phyloP scores from a whole-genome alignment of 192 early-diverging fungal genomes.

The Haplosporangium gracile region DNA sequence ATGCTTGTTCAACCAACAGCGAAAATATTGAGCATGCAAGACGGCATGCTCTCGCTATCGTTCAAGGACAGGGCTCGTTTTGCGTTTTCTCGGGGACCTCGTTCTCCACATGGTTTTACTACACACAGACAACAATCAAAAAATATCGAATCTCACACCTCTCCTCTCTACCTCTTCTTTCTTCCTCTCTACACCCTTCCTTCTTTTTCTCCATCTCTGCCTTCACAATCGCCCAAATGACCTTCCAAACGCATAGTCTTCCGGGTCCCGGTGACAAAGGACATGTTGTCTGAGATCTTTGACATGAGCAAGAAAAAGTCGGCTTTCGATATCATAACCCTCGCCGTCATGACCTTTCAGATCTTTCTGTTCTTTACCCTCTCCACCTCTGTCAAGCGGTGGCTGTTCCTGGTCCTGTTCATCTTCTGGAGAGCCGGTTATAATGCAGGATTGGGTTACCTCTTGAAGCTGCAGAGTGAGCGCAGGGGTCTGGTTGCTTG shows the following conservation, averaged over 20 bases:
- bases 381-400: conserved; percentile 65
- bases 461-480: conserved; percentile 87
- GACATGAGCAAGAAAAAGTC: conserved; percentile 76
- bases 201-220: neutral
- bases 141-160: conserved; percentile 3
- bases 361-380: conserved; percentile 77
- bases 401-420: conserved; percentile 81
- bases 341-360: conserved; percentile 74
- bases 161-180: neutral
- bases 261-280: conserved; percentile 79
- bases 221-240: neutral
- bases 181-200: neutral
- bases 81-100: neutral
- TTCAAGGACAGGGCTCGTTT: neutral
- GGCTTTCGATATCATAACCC: conserved; percentile 78
- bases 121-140: neutral
- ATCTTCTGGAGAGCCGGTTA: conserved; percentile 90
- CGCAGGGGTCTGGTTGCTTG: conserved; percentile 76
- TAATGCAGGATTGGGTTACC: conserved; percentile 87
- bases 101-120: neutral
- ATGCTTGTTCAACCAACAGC: conserved; percentile 28
- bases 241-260: conserved; percentile 61
- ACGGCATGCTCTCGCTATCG: neutral
- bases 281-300: conserved; percentile 84
- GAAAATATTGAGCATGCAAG: neutral